Evolutionary conservation across 2,329 filamentous ascomycete genomes (phyloP).

Genomic region (Fusarium marasasianum): DNA sequence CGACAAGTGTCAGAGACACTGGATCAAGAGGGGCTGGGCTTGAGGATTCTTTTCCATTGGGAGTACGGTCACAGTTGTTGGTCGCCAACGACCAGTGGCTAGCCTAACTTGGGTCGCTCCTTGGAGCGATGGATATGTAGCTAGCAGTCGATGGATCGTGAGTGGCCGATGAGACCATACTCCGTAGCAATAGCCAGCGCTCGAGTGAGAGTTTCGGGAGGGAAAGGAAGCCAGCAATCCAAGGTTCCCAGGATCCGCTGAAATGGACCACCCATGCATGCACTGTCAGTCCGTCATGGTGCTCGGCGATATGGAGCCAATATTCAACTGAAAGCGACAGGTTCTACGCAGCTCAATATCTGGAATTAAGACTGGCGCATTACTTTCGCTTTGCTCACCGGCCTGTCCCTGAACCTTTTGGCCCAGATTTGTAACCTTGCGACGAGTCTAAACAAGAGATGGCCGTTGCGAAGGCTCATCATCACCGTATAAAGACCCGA

Average conservation of each 20-base stretch:
- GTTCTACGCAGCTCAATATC: background rate
- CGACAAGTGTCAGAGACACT: constrained; percentile 25
- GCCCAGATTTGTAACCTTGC: constrained; percentile 20
- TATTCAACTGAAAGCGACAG: constrained; percentile 7
- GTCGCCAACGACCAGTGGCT: constrained; percentile 39
- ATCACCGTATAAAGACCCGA: constrained; percentile 23
- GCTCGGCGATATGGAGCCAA: constrained; percentile 19
- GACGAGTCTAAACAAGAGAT: constrained; percentile 27
- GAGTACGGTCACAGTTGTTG: constrained; percentile 36
- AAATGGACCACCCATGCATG: constrained; percentile 25
- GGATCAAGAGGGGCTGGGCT: constrained; percentile 38
- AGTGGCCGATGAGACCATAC: constrained; percentile 29
- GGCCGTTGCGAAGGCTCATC: constrained; percentile 29
- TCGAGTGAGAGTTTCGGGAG: constrained; percentile 31
- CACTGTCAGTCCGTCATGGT: constrained; percentile 16
- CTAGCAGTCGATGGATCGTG: constrained; percentile 39
- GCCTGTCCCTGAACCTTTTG: constrained; percentile 16
- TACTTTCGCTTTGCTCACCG: constrained; percentile 5
- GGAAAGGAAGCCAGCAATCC: constrained; percentile 28
- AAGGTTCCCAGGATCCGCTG: constrained; percentile 28
- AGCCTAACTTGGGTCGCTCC: constrained; percentile 38
- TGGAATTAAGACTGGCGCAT: constrained; percentile 16
- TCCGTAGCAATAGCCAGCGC: constrained; percentile 14
- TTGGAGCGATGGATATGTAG: constrained; percentile 38
- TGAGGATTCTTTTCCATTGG: constrained; percentile 14